A percentile compares a stretch with the other conserved stretches of the same genome.
phyloP scores from a whole-genome alignment of 768 basidiomycete genomes.

The Panellus pusillus region DNA sequence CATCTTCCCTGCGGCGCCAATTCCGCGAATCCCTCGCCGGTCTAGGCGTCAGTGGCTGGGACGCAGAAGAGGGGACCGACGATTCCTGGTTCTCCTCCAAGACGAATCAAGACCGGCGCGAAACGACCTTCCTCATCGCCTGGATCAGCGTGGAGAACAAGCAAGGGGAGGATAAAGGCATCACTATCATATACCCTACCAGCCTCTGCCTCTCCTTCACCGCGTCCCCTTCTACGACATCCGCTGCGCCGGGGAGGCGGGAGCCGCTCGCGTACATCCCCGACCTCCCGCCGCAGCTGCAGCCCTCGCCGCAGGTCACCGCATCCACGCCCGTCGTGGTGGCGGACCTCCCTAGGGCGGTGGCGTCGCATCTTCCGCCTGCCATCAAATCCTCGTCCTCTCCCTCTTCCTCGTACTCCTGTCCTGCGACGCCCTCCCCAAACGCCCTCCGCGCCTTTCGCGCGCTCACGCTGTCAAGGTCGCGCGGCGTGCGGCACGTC shows the following conservation, averaged over 20 bases:
- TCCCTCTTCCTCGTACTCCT: slow-evolving; percentile 3
- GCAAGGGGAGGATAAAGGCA: slow-evolving; percentile 79
- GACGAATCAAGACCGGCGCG: slow-evolving; percentile 14
- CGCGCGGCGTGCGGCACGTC: slow-evolving; percentile 49
- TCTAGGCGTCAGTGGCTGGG: slow-evolving; percentile 61
- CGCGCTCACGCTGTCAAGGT: slow-evolving; percentile 51
- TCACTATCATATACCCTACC: slow-evolving; percentile 72
- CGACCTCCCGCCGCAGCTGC: slow-evolving; percentile 62
- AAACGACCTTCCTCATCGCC: slow-evolving; percentile 55
- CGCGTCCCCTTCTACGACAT: slow-evolving; percentile 27
- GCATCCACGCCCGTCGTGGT: slow-evolving; percentile 32
- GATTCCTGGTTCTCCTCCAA: slow-evolving; percentile 21
- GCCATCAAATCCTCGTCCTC: slow-evolving; percentile 16
- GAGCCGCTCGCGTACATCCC: slow-evolving; percentile 56
- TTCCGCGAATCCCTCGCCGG: slow-evolving; percentile 66
- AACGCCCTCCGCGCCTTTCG: slow-evolving; percentile 45
- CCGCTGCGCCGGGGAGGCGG: slow-evolving; percentile 34
- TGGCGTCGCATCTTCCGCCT: slow-evolving; percentile 16
- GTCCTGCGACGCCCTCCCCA: slow-evolving; percentile 34
- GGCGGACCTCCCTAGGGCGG: slow-evolving; percentile 16
- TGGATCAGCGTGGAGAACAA: slow-evolving; percentile 77
- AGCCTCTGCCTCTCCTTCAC: slow-evolving; percentile 54
- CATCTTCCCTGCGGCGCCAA: slow-evolving; percentile 56
- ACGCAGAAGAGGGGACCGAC: slow-evolving; percentile 20
- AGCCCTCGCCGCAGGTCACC: slow-evolving; percentile 46